Evolutionary conservation across 495 filamentous ascomycete genomes (phyloP), one percentile per base, ranked within the genome.

Genomic region (Penicillium malachiteum): DNA sequence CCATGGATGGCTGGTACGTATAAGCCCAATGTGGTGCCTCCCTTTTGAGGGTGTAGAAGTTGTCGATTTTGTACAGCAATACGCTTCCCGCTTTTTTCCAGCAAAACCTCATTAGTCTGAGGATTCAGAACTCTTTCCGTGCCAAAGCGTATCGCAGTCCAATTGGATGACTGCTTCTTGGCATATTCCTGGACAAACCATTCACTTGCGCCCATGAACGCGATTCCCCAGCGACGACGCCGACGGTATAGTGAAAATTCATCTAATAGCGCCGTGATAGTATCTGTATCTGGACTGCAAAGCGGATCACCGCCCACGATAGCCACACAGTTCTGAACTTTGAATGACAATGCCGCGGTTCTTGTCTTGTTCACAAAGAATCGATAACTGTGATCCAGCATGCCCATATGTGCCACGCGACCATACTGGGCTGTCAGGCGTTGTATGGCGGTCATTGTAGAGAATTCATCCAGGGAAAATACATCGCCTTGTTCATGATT

Each of bases 371-470:
- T 76, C 3, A 77, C 58, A 50, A 77, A 78, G 49, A 76, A 70
- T 4, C 54, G 62, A 50, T 78, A 77, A 50, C 72, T 74, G 32
- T 48, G 67, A 44, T 78, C 76, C 1, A 78, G 66, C 21, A 78
- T 68, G 1, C 73, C 76, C 74, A 77, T 77, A 57, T 78, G 70
- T 7, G 74, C 75, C 2, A 74, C 71, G 1, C 63, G 65, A 11
- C 76, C 71, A 45, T 77, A 70, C 8, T 59, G 49, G 4, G 60
- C 52, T 0, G 72, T 65, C 5, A 78, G 58, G 0, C 44, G 50
- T 34, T 70, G 60, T 14, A 74, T 65, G 21, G 69, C 60, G 5
- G 61, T 54, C 44, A 68, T 61, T 0, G 68, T 70, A 18, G 57
- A 55, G 51, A 74, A 66, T 38, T 72, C 68, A 9, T 60, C 57